A percentile compares a stretch with the other conserved stretches of the same genome.
phyloP scores from a whole-genome alignment of 352 stramenopile species.

The Plasmopara halstedii region DNA sequence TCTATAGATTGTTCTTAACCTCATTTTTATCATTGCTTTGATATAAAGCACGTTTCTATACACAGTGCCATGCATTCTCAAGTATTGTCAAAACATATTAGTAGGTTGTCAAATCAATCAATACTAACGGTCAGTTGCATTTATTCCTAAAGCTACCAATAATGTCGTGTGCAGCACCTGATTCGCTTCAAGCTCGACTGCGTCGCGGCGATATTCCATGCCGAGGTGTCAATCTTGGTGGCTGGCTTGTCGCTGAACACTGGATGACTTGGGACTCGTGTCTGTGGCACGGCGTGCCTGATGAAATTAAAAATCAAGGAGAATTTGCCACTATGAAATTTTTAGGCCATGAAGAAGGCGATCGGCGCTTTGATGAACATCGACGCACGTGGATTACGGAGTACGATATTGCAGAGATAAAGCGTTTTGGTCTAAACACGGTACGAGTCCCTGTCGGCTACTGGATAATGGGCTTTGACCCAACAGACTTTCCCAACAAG shows the following conservation, averaged over 20 bases:
- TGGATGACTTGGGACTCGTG: conserved; percentile 68
- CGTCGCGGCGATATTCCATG: conserved; percentile 42
- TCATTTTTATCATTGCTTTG: too few relatives aligned
- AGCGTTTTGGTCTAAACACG: conserved; percentile 62
- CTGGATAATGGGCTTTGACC: conserved; percentile 72
- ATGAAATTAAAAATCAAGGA: conserved; percentile 34
- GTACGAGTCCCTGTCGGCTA: conserved; percentile 75
- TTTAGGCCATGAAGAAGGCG: conserved; percentile 24
- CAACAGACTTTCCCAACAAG: conserved; percentile 38
- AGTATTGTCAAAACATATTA: too few relatives aligned
- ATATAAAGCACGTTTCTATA: too few relatives aligned
- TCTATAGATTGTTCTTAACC: too few relatives aligned
- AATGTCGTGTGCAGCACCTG: conserved; percentile 17
- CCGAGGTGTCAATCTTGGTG: conserved; percentile 65
- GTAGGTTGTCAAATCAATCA: too few relatives aligned
- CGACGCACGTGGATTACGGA: conserved; percentile 71
- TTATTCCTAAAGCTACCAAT: too few relatives aligned
- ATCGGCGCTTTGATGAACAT: conserved; percentile 39
- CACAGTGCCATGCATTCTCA: too few relatives aligned
- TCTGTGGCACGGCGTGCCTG: conserved; percentile 50
- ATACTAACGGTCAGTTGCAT: too few relatives aligned
- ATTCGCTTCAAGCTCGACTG: conserved; percentile 51
- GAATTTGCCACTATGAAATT: conserved; percentile 74
- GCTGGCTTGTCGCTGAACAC: conserved; percentile 73
- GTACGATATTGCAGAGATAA: conserved; percentile 56